Evolutionary conservation across 176 grass and related monocot genomes (phyloP).

Genomic region (Musa schizocarpa): DNA sequence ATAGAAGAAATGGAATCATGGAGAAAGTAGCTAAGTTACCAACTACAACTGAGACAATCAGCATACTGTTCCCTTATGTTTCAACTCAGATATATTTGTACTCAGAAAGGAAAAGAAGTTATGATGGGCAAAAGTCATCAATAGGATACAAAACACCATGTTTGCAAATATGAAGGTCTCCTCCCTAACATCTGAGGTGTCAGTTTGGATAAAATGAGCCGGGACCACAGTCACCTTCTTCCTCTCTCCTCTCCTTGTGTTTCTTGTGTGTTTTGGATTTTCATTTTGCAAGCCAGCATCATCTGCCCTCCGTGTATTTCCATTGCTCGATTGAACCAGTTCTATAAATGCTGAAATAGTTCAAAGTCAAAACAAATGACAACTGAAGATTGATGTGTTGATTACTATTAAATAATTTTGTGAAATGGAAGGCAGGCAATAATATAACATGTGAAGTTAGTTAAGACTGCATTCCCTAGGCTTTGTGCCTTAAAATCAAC

Average conservation of each 20-base stretch:
- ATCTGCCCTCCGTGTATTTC: constrained; percentile 45
- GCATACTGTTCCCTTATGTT: neutral
- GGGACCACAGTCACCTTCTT: constrained; percentile 58
- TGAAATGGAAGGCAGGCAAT: neutral
- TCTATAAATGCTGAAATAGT: constrained; percentile 65
- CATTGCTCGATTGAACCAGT: constrained; percentile 81
- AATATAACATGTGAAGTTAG: neutral
- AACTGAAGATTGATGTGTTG: neutral
- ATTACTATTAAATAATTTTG: neutral
- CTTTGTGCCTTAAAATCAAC: neutral
- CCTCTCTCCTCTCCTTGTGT: constrained; percentile 52
- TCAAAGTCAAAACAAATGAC: neutral
- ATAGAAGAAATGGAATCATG: neutral
- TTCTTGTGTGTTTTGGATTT: constrained; percentile 31
- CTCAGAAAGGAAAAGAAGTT: neutral
- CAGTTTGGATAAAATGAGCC: constrained; percentile 82
- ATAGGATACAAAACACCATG: constrained; percentile 94
- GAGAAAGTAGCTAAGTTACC: neutral
- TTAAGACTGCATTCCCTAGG: neutral
- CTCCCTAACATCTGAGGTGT: constrained; percentile 65
- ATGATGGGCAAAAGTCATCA: neutral
- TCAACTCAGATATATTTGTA: neutral
- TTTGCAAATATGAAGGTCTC: constrained; percentile 82
- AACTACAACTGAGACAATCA: too few species aligned
- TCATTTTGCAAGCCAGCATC: constrained; percentile 37